These are phyloP conservation scores for Phialemoniopsis sp. DNA, from an alignment of 2,329 filamentous ascomycete species.

Conservation along the genomic window DNA sequence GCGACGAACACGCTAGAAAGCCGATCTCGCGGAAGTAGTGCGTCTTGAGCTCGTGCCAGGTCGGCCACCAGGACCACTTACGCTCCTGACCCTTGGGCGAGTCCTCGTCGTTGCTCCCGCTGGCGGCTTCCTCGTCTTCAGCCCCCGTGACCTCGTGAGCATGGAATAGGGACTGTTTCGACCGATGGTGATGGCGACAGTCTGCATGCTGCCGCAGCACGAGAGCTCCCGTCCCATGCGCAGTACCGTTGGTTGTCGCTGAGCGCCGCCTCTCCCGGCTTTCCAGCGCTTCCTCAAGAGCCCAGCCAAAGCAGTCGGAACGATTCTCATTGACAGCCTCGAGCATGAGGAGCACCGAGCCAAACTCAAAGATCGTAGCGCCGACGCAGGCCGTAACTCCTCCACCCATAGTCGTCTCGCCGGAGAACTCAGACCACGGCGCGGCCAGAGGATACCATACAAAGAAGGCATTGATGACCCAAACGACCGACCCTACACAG, in stretches of 20 bases:
- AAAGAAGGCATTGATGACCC: slow-evolving; percentile 61
- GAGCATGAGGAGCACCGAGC: slow-evolving; percentile 57
- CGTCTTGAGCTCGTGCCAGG: slow-evolving; percentile 47
- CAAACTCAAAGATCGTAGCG: slow-evolving; percentile 62
- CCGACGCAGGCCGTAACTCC: slow-evolving; percentile 64
- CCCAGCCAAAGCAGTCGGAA: slow-evolving; percentile 66
- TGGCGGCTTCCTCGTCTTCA: background rate
- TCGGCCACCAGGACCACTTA: slow-evolving; percentile 58
- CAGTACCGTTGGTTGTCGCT: background rate
- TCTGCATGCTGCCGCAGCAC: slow-evolving; percentile 2
- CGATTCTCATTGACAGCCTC: slow-evolving; percentile 67
- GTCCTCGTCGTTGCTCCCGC: background rate
- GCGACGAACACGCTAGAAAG: slow-evolving; percentile 54
- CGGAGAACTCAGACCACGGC: slow-evolving; percentile 48
- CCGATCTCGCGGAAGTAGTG: slow-evolving; percentile 61
- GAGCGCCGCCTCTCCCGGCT: slow-evolving; percentile 12
- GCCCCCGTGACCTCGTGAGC: background rate
- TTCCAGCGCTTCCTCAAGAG: slow-evolving; percentile 46
- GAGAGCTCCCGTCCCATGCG: background rate
- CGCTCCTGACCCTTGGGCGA: slow-evolving; percentile 5
- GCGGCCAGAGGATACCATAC: slow-evolving; percentile 54
- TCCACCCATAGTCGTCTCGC: slow-evolving; percentile 48
- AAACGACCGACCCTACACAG: slow-evolving; percentile 38
- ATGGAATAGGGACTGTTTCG: slow-evolving; percentile 4
- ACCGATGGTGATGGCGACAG: slow-evolving; percentile 13